Conservation (phyloP, 441 rosid genomes). For the Gossypium gossypioides region DNA sequence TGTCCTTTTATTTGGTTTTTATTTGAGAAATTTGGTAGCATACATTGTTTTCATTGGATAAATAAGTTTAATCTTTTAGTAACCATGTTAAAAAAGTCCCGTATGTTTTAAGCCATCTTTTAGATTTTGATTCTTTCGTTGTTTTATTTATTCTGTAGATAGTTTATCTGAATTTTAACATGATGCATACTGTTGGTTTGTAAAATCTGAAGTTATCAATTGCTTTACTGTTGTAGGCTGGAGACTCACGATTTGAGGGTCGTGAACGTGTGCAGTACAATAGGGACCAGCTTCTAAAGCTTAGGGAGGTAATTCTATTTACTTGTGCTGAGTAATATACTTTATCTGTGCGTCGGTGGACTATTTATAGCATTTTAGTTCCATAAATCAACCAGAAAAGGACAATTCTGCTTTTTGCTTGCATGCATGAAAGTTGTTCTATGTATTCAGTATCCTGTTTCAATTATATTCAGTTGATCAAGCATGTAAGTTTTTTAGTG, state of each 20-base stretch:
- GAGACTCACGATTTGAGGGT: conserved; percentile 55
- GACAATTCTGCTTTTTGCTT: not conserved
- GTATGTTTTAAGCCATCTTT: not conserved
- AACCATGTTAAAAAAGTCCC: not conserved
- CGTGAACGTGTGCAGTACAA: conserved; percentile 53
- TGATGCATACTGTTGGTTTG: too few relatives aligned
- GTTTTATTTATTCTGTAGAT: not conserved
- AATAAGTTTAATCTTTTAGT: not conserved
- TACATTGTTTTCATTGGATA: not conserved
- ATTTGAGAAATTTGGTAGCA: not conserved
- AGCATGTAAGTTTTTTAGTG: not conserved
- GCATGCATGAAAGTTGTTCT: not conserved
- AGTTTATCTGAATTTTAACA: not conserved
- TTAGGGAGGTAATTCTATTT: conserved; percentile 40
- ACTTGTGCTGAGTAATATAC: not conserved
- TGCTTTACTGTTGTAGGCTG: conserved; percentile 40
- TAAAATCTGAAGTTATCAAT: not conserved
- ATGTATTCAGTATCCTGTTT: not conserved
- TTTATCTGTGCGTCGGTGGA: not conserved
- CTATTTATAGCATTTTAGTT: not conserved
- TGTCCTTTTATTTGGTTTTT: not conserved
- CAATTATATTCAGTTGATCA: not conserved
- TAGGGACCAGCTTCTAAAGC: conserved; percentile 65
- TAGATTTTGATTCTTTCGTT: not conserved
- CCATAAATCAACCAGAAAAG: not conserved